Conservation (phyloP, 2,329 filamentous ascomycete species). For the Colletotrichum eleusines region DNA sequence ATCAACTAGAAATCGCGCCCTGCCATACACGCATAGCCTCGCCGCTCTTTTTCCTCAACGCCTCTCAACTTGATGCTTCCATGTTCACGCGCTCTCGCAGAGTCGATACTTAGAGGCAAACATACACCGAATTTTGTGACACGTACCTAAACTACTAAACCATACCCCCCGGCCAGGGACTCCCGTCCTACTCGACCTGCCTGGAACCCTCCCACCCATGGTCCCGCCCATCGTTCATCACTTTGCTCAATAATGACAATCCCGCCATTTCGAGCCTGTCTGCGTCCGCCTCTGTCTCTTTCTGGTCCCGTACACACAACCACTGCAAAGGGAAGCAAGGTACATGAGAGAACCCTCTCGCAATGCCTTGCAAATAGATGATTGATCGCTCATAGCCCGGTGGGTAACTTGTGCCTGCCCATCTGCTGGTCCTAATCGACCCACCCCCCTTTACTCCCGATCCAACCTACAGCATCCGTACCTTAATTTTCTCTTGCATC, state of each 20-base stretch:
- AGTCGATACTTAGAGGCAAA: background rate
- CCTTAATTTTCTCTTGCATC: constrained; percentile 4
- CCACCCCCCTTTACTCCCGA: constrained; percentile 13
- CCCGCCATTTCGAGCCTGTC: constrained; percentile 32
- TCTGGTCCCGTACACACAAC: no score
- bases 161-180: constrained; percentile 1
- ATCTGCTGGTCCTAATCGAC: constrained; percentile 9
- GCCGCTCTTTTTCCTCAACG: no score
- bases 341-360: constrained; percentile 6
- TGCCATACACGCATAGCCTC: background rate
- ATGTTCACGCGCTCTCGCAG: background rate
- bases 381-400: constrained; percentile 6
- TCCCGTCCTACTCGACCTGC: background rate
- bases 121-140: background rate
- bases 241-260: constrained; percentile 37
- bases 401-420: constrained; percentile 29
- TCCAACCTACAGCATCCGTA: constrained; percentile 12
- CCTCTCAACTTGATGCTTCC: background rate
- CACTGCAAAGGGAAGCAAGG: background rate
- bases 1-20: no score
- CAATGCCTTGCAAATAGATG: background rate
- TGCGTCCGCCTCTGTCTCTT: no score
- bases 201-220: constrained; percentile 3
- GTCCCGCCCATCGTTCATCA: background rate
- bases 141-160: background rate